Conservation (phyloP, 2,329 filamentous ascomycete species). For the Ascosphaera apis region DNA sequence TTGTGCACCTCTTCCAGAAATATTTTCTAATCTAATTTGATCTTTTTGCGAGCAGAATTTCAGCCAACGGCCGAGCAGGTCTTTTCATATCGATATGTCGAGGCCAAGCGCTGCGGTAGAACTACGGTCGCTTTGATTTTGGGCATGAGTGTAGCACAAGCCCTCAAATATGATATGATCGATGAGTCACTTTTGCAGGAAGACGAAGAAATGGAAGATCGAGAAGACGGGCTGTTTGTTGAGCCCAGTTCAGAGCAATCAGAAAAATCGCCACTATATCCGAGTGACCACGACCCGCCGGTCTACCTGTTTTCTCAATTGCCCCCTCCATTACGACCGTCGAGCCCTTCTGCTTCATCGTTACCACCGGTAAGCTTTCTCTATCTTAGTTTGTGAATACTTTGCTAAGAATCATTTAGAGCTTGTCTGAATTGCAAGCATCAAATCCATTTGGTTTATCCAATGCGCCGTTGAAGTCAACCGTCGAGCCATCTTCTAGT, state of each 20-base stretch:
- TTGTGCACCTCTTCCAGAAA: slow-evolving; percentile 6
- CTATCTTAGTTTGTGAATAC: no score
- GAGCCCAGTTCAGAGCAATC: not conserved
- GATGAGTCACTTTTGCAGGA: slow-evolving; percentile 17
- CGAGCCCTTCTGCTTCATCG: no score
- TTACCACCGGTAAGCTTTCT: no score
- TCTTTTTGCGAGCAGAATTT: slow-evolving; percentile 13
- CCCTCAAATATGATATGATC: slow-evolving; percentile 26
- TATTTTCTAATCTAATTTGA: not conserved
- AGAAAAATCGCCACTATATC: not conserved
- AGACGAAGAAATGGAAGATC: slow-evolving; percentile 11
- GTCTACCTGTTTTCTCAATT: not conserved
- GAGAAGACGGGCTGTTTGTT: slow-evolving; percentile 17
- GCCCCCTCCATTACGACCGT: not conserved
- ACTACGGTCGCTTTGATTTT: slow-evolving; percentile 33
- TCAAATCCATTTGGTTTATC: no score
- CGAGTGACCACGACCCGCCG: not conserved
- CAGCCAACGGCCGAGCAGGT: slow-evolving; percentile 25
- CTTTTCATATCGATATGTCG: slow-evolving; percentile 31
- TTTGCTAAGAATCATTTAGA: no score
- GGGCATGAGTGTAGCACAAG: slow-evolving; percentile 30
- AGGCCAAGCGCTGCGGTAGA: slow-evolving; percentile 33
- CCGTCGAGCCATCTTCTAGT: no score
- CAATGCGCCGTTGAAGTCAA: no score
- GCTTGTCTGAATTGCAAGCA: no score